Conservation (phyloP, 768 basidiomycete genomes). For the Amanita exitialis region DNA sequence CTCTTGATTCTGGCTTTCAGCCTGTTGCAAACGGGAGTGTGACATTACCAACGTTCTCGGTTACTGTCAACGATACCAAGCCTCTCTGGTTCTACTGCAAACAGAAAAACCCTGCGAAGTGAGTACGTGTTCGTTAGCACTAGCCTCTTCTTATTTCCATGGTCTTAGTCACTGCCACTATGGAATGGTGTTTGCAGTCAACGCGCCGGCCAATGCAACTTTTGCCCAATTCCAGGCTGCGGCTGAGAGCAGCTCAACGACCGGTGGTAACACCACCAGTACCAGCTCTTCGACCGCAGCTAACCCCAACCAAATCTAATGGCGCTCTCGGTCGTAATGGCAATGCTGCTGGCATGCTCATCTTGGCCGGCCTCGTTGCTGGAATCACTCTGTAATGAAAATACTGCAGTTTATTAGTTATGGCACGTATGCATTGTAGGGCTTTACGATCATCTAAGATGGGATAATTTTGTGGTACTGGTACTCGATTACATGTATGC, state of each 20-base stretch:
- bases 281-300: conserved; percentile 6
- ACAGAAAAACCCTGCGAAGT: conserved; percentile 25
- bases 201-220: conserved; percentile 35
- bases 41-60: conserved; percentile 29
- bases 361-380: conserved; percentile 19
- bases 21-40: conserved; percentile 21
- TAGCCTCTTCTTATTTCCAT: neutral
- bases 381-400: conserved; percentile 20
- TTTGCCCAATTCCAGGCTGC: conserved; percentile 37
- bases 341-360: conserved; percentile 2
- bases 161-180: conserved; percentile 31
- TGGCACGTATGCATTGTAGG: conserved; percentile 5
- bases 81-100: conserved; percentile 59
- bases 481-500: too few species aligned
- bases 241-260: neutral
- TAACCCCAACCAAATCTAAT: conserved; percentile 8
- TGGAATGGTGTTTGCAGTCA: conserved; percentile 58
- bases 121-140: neutral
- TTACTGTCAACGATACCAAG: conserved; percentile 27
- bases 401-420: conserved; percentile 3
- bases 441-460: neutral
- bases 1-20: conserved; percentile 45
- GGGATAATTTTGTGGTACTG: neutral
- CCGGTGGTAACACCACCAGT: conserved; percentile 13
- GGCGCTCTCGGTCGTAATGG: conserved; percentile 14